Evolutionary conservation across 1,284 basidiomycete genomes (phyloP).

Genomic region (Tylopilus orsonianus): DNA sequence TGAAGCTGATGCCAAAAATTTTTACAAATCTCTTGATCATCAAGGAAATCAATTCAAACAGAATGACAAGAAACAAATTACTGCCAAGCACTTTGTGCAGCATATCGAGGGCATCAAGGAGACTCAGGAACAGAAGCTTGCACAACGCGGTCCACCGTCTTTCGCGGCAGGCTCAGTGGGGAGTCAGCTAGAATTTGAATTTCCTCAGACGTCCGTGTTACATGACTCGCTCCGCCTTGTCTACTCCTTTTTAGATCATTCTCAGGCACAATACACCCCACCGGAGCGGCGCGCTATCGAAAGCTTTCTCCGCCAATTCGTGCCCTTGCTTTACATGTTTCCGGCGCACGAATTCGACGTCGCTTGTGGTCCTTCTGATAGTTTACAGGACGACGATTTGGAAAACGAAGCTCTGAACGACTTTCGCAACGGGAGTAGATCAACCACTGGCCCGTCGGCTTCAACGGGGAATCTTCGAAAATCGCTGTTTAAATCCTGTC

Average conservation of each 20-base stretch:
- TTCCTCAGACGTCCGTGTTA: constrained; percentile 80
- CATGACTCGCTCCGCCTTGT: constrained; percentile 90
- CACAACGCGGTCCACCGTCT: constrained; percentile 37
- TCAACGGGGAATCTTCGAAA: constrained; percentile 73
- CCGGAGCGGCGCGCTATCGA: constrained; percentile 85
- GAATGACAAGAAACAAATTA: constrained; percentile 96
- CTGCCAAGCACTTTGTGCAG: constrained; percentile 83
- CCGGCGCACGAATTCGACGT: constrained; percentile 77
- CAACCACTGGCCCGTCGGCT: constrained; percentile 49
- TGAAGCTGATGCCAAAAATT: constrained; percentile 96
- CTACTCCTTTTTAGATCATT: constrained; percentile 88
- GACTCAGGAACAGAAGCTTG: constrained; percentile 59
- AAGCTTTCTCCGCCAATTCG: constrained; percentile 80
- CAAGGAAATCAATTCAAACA: constrained; percentile 94
- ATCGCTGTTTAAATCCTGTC: constrained; percentile 72
- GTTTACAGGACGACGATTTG: constrained; percentile 49
- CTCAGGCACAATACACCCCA: constrained; percentile 69
- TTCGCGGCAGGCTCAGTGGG: constrained; percentile 51
- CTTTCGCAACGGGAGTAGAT: constrained; percentile 48
- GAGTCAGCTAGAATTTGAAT: constrained; percentile 78
- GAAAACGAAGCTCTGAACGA: constrained; percentile 44
- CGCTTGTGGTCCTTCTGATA: constrained; percentile 61
- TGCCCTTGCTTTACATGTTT: constrained; percentile 82
- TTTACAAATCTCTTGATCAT: constrained; percentile 96
- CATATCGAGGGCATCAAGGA: constrained; percentile 84